A percentile compares a stretch with the other conserved stretches of the same genome.
Evolutionary conservation across 2,329 filamentous ascomycete genomes (phyloP).

Genomic region (Parascedosporium putredinis): DNA sequence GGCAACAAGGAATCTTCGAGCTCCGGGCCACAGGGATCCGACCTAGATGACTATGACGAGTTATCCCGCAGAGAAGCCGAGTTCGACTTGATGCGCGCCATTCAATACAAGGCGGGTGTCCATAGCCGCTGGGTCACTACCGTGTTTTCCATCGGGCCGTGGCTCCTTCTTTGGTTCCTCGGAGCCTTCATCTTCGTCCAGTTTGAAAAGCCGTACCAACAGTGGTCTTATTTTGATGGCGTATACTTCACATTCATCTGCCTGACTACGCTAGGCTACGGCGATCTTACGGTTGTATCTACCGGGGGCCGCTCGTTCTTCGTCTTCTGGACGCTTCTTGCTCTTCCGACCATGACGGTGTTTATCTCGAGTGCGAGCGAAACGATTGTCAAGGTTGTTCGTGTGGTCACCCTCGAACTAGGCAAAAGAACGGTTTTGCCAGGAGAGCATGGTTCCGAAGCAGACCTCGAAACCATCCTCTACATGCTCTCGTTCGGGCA

Average conservation of each 20-base stretch:
- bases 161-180: constrained; percentile 67
- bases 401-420: constrained; percentile 43
- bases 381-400: constrained; percentile 59
- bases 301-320: constrained; percentile 77
- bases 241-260: constrained; percentile 82
- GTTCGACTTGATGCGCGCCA: constrained; percentile 71
- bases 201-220: constrained; percentile 40
- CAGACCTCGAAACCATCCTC: constrained; percentile 33
- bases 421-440: constrained; percentile 53
- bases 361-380: constrained; percentile 76
- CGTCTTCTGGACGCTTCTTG: constrained; percentile 79
- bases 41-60: constrained; percentile 23
- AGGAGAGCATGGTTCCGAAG: constrained; percentile 37
- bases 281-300: constrained; percentile 65
- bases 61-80: constrained; percentile 55
- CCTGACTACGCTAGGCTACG: constrained; percentile 79
- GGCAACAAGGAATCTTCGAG: background rate
- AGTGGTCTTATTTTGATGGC: constrained; percentile 66
- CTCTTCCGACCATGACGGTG: constrained; percentile 79
- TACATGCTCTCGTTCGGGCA: constrained; percentile 32
- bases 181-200: constrained; percentile 65
- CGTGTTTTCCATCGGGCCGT: constrained; percentile 54
- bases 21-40: background rate
- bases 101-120: constrained; percentile 54
- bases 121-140: constrained; percentile 69